Base-by-base conservation (phyloP, 495 filamentous ascomycete genomes). In the Aspergillus nidulans region DNA sequence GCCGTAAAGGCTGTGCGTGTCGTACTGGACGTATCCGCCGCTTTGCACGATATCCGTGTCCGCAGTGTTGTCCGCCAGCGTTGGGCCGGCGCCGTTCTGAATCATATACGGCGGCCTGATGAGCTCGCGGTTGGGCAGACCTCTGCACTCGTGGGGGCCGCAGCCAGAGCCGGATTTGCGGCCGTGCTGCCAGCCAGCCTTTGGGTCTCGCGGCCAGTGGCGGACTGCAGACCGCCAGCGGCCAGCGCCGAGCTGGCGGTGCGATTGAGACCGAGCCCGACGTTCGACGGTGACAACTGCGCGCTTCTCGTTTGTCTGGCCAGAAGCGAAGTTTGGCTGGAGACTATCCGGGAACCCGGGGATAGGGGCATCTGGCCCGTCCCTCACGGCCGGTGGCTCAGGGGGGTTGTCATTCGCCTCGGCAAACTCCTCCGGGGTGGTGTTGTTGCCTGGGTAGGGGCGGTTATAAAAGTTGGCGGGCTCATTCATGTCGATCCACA, bases 401-500 rank as follows among this genome's bases (percentile, higher is more conserved):
- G 90, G 90, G 1, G 90, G 90, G 41, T 82, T 79, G 10, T 80
- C 71, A 28, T 81, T 78, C 4, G 78, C 60, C 51, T 69, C 56
- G 3, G 83, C 76, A 25, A 74, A 77, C 0, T 54, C 69, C 3
- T 74, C 77, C 0, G 88, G 84, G 54, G 90, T 71, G 16, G 67
- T 64, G 67, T 53, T 53, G 50, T 53, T 42, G 12, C 50, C 50
- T 1, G 50, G 50, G 23, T 90, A 95, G 6, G 90, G 89, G 61
- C 81, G 92, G 24, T 74, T 65, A 67, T 89, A 94, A 54, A 90
- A 89, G 64, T 81, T 84, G 32, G 79, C 68, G 0, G 86, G 86
- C 65, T 91, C 88, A 60, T 90, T 90, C 86, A 91, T 89, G 60
- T 91, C 88, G 52, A 94, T 95, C 90, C 90, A 95, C 26, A 92